Base-by-base conservation (phyloP, 2,329 filamentous ascomycete species). In the Colletotrichum sp. region DNA sequence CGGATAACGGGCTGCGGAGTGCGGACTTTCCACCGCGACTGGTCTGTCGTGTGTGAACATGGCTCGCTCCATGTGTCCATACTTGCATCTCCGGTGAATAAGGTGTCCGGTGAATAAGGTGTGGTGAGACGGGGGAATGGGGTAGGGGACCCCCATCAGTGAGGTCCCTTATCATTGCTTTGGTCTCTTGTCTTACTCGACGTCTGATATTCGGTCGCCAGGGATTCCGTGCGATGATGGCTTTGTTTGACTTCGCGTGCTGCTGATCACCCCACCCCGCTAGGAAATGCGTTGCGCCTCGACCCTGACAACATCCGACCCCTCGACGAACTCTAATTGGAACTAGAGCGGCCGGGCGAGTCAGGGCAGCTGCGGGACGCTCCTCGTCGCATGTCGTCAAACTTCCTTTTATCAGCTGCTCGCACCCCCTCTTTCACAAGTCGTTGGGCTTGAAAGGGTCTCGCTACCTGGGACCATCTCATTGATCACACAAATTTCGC, bases 271-370 rank as follows among this genome's bases (percentile, higher is more conserved):
- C 27, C 59, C 58, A 21, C 29, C 43, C 33, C n/a, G 36, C 33
- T 34, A 51, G 24, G 54, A 62, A 63, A 31, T 63, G 62, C 34
- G 16, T 57, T 62, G n/a, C 67, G 66, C 68, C 55, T 47, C 43
- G 34, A 55, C 43, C 67, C 55, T 66, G 47, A 43, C 31, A 66
- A 62, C 21, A 27, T 62, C 62, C 62, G 62, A 71, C 68, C 68
- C 66, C 29, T 24, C 27, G 55, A 66, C 27, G 43, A 73, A 73
- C 71, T 71, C 67, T 71, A 66, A 47, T 29, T 57, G 47, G 67
- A 36, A 58, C 24, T 33, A 62, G 21, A 33, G 38, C 55, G 55
- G 18, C 34, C 62, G 71, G 61, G 43, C 68, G 68, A 73, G 62
- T 73, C 71, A 71, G 68, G 34, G 21, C 34, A 21, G n/a, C 18